phyloP scores from a whole-genome alignment of 495 filamentous ascomycete genomes.

The Aspergillus sclerotioniger region DNA sequence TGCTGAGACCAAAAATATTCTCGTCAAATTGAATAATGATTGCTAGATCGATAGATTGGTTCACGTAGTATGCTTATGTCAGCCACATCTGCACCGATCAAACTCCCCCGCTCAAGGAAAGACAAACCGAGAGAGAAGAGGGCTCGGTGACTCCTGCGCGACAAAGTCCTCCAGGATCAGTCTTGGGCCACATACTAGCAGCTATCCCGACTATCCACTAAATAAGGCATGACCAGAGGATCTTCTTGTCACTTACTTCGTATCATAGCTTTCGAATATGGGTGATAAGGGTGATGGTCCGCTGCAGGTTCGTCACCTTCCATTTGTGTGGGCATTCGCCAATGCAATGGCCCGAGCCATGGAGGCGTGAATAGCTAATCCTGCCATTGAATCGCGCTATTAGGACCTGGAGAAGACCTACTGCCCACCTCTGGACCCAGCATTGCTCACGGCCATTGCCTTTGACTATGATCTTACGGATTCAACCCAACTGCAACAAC shows the following conservation, averaged over 20 bases:
- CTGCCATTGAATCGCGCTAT: background rate
- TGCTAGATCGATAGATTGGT: no score
- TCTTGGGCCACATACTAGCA: background rate
- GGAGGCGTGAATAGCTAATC: background rate
- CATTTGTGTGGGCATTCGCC: background rate
- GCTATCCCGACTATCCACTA: background rate
- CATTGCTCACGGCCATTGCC: slow-evolving; percentile 63
- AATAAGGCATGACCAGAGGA: slow-evolving; percentile 24
- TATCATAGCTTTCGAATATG: slow-evolving; percentile 25
- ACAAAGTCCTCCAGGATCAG: background rate
- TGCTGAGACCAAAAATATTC: no score
- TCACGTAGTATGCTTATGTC: background rate
- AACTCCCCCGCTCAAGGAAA: no score
- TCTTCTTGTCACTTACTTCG: slow-evolving; percentile 11
- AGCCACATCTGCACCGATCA: background rate
- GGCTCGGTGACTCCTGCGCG: background rate
- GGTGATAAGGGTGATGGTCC: slow-evolving; percentile 20
- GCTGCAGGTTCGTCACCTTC: slow-evolving; percentile 18
- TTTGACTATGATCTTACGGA: slow-evolving; percentile 61
- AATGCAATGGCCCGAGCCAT: background rate
- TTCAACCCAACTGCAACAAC: slow-evolving; percentile 46
- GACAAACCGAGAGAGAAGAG: background rate
- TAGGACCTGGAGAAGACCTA: slow-evolving; percentile 50
- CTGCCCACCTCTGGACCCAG: slow-evolving; percentile 62
- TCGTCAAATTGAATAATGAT: no score